Evolutionary conservation across 192 early-diverging fungal species (phyloP).

Genomic region (Diversispora eburnea): DNA sequence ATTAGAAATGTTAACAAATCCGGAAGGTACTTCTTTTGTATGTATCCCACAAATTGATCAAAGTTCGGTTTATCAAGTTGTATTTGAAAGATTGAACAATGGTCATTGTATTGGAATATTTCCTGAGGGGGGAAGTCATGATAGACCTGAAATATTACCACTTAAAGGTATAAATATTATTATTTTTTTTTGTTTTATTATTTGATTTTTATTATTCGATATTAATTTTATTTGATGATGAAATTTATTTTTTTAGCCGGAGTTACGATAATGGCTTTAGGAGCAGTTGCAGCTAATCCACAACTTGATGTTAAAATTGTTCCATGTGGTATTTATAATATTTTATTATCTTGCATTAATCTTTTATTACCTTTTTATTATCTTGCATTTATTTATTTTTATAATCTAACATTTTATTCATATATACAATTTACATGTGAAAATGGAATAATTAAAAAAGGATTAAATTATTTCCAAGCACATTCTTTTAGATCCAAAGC

Average conservation of each 20-base stretch:
- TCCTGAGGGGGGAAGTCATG: constrained; percentile 97
- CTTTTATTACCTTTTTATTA: neutral
- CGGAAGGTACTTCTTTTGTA: constrained; percentile 60
- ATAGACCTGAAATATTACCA: constrained; percentile 93
- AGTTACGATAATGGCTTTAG: constrained; percentile 81
- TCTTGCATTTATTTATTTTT: neutral
- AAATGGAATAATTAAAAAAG: constrained; percentile 7
- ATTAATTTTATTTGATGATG: neutral
- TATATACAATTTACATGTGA: no score
- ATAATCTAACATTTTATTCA: neutral
- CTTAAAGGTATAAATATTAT: constrained; percentile 65
- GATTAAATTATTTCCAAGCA: constrained; percentile 96
- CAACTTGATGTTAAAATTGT: constrained; percentile 89
- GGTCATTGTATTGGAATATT: constrained; percentile 91
- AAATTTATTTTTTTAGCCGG: constrained; percentile 49
- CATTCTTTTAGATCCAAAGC: constrained; percentile 90
- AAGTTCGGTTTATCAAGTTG: constrained; percentile 76
- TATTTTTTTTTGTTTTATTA: neutral
- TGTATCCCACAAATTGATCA: constrained; percentile 87
- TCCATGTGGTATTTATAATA: constrained; percentile 53
- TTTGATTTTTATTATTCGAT: neutral
- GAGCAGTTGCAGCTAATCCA: constrained; percentile 83
- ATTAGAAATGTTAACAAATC: constrained; percentile 56
- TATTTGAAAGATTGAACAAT: constrained; percentile 71
- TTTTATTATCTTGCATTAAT: neutral